A percentile compares a stretch with the other conserved stretches of the same genome.
Conservation (phyloP, 345 rosid species). For the Eucalyptus leucophloia region DNA sequence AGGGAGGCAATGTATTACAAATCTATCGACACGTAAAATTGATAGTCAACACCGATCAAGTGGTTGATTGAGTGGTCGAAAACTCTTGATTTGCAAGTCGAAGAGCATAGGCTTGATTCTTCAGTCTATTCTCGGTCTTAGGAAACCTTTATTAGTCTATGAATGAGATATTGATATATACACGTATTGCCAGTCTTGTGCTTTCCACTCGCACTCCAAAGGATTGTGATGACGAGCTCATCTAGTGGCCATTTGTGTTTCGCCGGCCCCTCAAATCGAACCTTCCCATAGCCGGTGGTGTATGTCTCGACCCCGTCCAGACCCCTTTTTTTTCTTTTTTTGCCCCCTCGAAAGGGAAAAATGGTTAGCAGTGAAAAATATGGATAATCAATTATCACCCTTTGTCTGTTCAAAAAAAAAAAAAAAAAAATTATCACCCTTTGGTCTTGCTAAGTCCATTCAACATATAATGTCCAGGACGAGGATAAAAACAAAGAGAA, state of each 20-base stretch:
- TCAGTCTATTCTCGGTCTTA: neutral
- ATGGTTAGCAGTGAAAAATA: neutral
- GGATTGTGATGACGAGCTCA: neutral
- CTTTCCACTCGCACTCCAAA: neutral
- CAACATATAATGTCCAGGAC: neutral
- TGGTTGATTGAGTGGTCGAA: neutral
- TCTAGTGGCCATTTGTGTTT: neutral
- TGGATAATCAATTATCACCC: neutral
- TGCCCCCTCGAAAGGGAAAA: neutral
- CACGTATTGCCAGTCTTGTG: accelerated
- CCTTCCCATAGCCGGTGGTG: neutral
- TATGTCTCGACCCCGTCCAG: neutral
- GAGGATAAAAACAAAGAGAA: neutral
- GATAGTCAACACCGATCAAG: accelerated
- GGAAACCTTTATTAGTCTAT: neutral
- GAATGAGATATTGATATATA: accelerated
- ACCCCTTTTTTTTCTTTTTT: neutral
- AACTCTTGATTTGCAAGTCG: neutral
- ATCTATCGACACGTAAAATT: accelerated
- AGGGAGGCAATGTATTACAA: neutral
- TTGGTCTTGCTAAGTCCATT: neutral
- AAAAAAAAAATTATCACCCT: neutral
- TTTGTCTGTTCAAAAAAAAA: too few species aligned
- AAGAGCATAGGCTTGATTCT: neutral
- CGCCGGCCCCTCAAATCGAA: accelerated